Evolutionary conservation across 73 alveolate genomes (phyloP).

Genomic region (Paramecium octaurelia): DNA sequence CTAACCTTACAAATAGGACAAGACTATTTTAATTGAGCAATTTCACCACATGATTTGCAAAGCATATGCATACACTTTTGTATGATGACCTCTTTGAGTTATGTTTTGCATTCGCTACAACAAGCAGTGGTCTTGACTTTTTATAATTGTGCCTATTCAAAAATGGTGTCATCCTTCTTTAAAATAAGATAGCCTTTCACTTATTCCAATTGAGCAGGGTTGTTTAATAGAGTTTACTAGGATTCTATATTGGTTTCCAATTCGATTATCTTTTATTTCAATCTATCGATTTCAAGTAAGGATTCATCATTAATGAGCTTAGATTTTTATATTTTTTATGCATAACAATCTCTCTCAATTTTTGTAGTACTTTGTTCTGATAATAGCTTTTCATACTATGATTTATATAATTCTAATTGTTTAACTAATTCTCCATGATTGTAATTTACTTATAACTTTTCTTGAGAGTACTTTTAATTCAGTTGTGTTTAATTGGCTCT

Average conservation of each 20-base stretch:
- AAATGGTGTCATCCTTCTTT: background rate
- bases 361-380: background rate
- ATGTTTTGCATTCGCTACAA: conserved; percentile 10
- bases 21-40: background rate
- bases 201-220: conserved; percentile 33
- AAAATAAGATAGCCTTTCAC: conserved; percentile 14
- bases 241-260: background rate
- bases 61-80: conserved; percentile 32
- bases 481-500: background rate
- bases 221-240: background rate
- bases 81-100: conserved; percentile 2
- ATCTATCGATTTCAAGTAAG: background rate
- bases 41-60: conserved; percentile 11
- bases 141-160: background rate
- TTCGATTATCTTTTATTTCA: background rate
- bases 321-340: background rate
- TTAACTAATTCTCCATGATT: conserved; percentile 9
- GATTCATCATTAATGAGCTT: background rate
- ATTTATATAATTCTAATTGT: background rate
- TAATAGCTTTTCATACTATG: background rate
- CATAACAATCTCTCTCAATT: background rate
- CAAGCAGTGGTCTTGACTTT: background rate
- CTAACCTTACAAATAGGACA: conserved; percentile 21
- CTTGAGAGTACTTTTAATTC: background rate
- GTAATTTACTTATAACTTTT: background rate